Conservation (phyloP, 1,139 yeast genomes). For the Blastobotrys malaysiensis region DNA sequence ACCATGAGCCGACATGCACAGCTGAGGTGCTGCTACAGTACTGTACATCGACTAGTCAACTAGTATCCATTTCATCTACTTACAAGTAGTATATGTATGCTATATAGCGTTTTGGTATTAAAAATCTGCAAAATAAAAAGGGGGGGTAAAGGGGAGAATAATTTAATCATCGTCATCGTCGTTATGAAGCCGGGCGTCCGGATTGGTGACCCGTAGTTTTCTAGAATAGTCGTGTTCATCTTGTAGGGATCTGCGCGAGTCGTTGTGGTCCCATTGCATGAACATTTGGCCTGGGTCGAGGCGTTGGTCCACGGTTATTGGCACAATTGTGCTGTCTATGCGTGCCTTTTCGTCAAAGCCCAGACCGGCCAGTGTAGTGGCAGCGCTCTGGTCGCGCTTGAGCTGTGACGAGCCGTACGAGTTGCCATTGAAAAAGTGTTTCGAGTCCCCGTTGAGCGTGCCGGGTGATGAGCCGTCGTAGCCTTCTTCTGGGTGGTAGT, state of each 20-base stretch:
- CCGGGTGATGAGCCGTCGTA: conserved; percentile 11
- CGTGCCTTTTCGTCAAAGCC: conserved; percentile 24
- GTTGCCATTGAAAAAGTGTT: conserved; percentile 1
- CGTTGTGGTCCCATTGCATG: conserved; percentile 46
- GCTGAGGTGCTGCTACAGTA: no score
- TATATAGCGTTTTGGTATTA: background rate
- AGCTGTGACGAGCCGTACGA: conserved; percentile 7
- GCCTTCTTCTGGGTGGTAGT: conserved; percentile 18
- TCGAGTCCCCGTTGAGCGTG: conserved; percentile 10
- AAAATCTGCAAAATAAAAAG: background rate
- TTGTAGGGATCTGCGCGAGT: conserved; percentile 57
- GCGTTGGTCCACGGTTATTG: conserved; percentile 57
- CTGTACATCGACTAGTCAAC: no score
- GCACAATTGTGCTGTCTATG: conserved; percentile 26
- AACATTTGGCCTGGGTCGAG: conserved; percentile 64
- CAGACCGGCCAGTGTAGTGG: conserved; percentile 23
- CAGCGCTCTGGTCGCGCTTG: conserved; percentile 23
- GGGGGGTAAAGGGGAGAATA: background rate
- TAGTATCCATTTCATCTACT: background rate
- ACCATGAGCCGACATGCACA: no score
- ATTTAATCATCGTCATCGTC: conserved; percentile 4
- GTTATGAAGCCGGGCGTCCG: conserved; percentile 24
- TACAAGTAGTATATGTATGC: background rate
- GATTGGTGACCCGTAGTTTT: conserved; percentile 65
- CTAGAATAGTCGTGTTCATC: conserved; percentile 74